Evolutionary conservation across 805 yeast species (phyloP), one percentile per base, ranked within the genome.

Genomic region (Wickerhamomyces canadensis): DNA sequence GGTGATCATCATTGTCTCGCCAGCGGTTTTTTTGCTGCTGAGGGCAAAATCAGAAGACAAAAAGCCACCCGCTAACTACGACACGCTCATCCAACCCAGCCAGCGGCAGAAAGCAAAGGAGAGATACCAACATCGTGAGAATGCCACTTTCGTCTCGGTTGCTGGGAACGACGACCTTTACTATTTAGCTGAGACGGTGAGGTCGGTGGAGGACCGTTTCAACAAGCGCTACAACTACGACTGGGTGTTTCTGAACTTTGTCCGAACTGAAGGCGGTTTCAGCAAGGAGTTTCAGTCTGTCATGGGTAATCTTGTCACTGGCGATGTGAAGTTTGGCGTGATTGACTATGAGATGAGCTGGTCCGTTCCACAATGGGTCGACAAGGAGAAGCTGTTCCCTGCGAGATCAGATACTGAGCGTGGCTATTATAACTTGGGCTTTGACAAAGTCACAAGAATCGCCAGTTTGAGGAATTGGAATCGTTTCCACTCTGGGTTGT

Each of bases 191-290:
- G 72, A 69, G 29, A 71, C 91, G 10, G 73, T 84, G 37, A 73
- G 78, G 51, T 70, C 70, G 42, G 73, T 80, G 35, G 85, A 84
- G 52, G 80, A 74, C 51, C 64, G 91, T 34, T 84, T 82, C 65
- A 84, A 84, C 58, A 25, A 52, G 29, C 62, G 67, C 36, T 80
- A 58, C 53, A 72, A 77, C 47, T 84, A 21, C 23, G 95, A 87
- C 57, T 89, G 96, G 96, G 89, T 88, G 13, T 89, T 89, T 60
- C 65, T 91, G 48, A 89, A 89, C 23, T 21, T 62, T 91, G 91
- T 57, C 9, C 11, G 14, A 7, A 18, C 11, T 9, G 14, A 17
- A 79, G 73, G 39, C 79, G 22, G 22, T 14, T 89, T 87, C 59
- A 65, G 71, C 24, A 81, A 80, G 2, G 85, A 81, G 39, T 88